Conservation (phyloP, 306 rosid species). For the Crataegus laevigata region DNA sequence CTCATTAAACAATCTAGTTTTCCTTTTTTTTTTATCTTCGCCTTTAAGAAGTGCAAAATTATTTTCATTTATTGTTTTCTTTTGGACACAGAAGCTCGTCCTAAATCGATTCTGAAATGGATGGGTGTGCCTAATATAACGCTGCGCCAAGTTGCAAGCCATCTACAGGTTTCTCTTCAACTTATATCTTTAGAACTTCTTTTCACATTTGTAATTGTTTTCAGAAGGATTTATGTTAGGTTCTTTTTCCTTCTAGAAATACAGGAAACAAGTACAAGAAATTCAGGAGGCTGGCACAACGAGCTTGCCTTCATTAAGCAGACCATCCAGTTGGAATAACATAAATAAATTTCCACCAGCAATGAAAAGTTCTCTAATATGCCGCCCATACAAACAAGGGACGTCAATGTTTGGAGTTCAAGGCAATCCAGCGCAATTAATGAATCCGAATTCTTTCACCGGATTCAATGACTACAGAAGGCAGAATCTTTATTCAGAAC, state of each 20-base stretch:
- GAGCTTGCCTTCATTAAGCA: not conserved
- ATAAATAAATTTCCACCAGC: constrained; percentile 1
- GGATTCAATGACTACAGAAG: not conserved
- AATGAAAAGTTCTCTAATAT: not conserved
- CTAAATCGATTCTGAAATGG: constrained; percentile 23
- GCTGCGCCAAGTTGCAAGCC: constrained; percentile 46
- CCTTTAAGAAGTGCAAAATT: not conserved
- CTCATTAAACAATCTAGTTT: not conserved
- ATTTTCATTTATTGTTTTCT: not conserved
- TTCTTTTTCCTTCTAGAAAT: constrained; percentile 21
- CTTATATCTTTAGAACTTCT: not conserved
- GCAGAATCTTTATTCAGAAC: not conserved
- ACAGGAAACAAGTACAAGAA: constrained; percentile 14
- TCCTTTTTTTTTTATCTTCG: not conserved
- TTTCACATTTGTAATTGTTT: not conserved
- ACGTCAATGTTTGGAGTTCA: not conserved
- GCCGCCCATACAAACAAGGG: not conserved
- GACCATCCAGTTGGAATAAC: not conserved
- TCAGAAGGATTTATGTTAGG: not conserved
- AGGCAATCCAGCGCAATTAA: not conserved
- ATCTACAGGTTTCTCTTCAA: constrained; percentile 44
- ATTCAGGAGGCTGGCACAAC: not conserved
- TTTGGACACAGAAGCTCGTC: constrained; percentile 32
- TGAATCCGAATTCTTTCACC: not conserved
- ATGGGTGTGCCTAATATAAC: constrained; percentile 39